phyloP scores from a whole-genome alignment of 2,329 filamentous ascomycete genomes.

The Dichotomopilus funicola region DNA sequence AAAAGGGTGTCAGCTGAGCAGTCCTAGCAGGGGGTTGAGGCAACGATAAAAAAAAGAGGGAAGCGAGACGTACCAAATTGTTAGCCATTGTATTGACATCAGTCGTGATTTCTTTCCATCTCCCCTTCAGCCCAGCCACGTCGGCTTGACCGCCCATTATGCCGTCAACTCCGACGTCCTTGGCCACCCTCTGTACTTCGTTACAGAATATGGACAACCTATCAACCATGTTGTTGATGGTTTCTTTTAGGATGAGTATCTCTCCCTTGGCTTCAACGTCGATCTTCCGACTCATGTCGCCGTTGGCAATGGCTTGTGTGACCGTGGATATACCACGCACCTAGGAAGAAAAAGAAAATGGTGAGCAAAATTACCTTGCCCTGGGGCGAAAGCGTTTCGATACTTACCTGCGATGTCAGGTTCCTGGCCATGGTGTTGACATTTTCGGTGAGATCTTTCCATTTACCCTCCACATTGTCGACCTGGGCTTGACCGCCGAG shows the following conservation, averaged over 20 bases:
- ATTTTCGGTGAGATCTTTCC: constrained; percentile 92
- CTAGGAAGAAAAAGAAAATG: constrained; percentile 33
- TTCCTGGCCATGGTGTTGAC: constrained; percentile 72
- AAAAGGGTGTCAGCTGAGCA: constrained; percentile 29
- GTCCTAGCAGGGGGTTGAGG: background rate
- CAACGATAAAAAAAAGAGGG: background rate
- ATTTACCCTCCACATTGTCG: constrained; percentile 93
- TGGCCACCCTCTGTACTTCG: constrained; percentile 89
- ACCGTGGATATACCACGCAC: constrained; percentile 90
- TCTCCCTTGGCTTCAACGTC: constrained; percentile 93
- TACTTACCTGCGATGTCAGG: constrained; percentile 54
- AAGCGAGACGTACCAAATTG: constrained; percentile 44
- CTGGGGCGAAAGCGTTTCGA: background rate
- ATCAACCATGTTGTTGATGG: constrained; percentile 98
- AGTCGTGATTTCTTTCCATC: constrained; percentile 97
- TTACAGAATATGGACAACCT: constrained; percentile 92
- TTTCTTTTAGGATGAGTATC: constrained; percentile 88
- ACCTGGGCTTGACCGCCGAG: constrained; percentile 90
- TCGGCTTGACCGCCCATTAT: constrained; percentile 98
- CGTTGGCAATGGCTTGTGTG: constrained; percentile 89
- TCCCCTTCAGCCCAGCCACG: constrained; percentile 82
- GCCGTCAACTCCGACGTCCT: constrained; percentile 93
- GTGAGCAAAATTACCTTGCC: background rate
- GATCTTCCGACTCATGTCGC: constrained; percentile 93
- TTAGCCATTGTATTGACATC: constrained; percentile 91